Evolutionary conservation across 306 rosid genomes (phyloP).

Genomic region (Oxytropis ochrocephala): DNA sequence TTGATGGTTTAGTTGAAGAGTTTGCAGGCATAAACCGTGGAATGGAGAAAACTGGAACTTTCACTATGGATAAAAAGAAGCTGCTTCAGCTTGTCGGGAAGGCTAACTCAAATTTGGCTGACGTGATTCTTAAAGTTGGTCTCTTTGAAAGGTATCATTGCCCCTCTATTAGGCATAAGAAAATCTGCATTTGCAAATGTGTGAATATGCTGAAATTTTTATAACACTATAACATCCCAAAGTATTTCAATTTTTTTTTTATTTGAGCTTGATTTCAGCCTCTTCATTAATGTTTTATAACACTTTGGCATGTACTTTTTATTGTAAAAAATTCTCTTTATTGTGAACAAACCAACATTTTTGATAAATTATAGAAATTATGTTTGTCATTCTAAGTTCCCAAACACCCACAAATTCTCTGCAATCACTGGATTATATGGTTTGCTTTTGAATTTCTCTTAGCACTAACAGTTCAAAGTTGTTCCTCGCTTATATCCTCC

Average conservation of each 20-base stretch:
- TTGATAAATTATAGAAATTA: too few species aligned
- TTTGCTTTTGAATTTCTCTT: too few species aligned
- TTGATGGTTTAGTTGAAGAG: conserved; percentile 91
- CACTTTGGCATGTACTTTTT: too few species aligned
- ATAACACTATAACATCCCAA: neutral
- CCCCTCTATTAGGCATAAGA: neutral
- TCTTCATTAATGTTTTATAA: conserved; percentile 11
- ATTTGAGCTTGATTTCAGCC: neutral
- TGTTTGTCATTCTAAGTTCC: too few species aligned
- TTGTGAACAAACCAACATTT: too few species aligned
- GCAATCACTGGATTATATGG: too few species aligned
- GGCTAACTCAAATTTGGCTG: conserved; percentile 94
- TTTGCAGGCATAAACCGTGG: conserved; percentile 89
- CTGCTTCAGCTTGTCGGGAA: conserved; percentile 96
- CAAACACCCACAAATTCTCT: too few species aligned
- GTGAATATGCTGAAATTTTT: neutral
- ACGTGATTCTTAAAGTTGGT: conserved; percentile 95
- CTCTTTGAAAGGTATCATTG: conserved; percentile 85
- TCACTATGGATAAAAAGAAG: conserved; percentile 94
- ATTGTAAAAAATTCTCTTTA: too few species aligned
- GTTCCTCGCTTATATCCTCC: too few species aligned
- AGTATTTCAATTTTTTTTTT: neutral
- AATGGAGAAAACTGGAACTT: conserved; percentile 97
- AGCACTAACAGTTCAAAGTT: too few species aligned
- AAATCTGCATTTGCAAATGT: neutral